Conservation (phyloP, 352 stramenopile species). For the Pythium utonaiense region DNA sequence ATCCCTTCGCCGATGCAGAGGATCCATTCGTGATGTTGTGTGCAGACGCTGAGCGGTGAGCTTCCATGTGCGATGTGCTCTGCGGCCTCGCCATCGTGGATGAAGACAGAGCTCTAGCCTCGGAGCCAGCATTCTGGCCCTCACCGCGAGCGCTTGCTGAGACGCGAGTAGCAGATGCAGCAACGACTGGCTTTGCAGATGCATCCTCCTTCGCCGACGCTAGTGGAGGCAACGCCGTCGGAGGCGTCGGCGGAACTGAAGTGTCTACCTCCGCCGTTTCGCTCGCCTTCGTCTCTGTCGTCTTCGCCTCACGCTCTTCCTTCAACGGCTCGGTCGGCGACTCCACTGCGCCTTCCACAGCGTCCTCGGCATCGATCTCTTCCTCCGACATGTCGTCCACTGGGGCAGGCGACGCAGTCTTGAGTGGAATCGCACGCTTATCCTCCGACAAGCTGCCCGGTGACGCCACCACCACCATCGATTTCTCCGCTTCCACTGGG, state of each 20-base stretch:
- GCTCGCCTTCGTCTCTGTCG: neutral
- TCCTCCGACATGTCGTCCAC: constrained; percentile 4
- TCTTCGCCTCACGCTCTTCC: constrained; percentile 7
- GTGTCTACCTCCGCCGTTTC: neutral
- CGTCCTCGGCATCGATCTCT: constrained; percentile 1
- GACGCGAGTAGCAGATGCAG: neutral
- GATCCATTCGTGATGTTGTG: neutral
- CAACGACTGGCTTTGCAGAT: neutral
- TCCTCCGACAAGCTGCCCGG: neutral
- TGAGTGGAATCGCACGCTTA: neutral
- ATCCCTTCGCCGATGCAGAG: constrained; percentile 2
- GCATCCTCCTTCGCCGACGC: neutral
- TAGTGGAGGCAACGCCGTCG: constrained; percentile 17
- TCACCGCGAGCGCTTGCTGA: constrained; percentile 17
- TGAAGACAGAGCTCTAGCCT: constrained; percentile 2
- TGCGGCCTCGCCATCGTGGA: constrained; percentile 14
- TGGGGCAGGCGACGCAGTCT: constrained; percentile 6
- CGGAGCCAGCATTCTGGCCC: neutral
- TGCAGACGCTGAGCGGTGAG: neutral
- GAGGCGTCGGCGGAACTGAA: constrained; percentile 13
- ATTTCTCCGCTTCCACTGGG: constrained; percentile 13
- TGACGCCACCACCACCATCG: neutral
- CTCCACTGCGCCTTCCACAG: neutral
- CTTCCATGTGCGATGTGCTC: neutral
- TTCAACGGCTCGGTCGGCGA: neutral